Conservation (phyloP, 495 filamentous ascomycete species). For the Delitschia confertaspora region DNA sequence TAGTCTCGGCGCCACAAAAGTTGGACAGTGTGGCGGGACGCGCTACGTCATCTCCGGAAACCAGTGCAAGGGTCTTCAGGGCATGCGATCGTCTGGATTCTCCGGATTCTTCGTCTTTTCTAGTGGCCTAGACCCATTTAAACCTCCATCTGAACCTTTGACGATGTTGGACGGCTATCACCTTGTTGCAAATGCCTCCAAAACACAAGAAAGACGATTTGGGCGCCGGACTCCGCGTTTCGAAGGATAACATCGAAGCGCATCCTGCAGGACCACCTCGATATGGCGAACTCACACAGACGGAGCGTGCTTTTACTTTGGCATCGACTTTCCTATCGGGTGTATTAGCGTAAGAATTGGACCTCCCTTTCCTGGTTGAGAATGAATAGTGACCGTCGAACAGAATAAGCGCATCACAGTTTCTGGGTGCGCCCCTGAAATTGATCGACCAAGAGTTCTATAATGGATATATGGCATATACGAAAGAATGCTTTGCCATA, state of each 20-base stretch:
- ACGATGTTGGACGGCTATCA: neutral
- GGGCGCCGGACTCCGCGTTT: slow-evolving; percentile 31
- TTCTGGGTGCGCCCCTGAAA: slow-evolving; percentile 37
- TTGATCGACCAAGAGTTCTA: slow-evolving; percentile 36
- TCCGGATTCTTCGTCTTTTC: no score
- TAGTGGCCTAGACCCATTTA: neutral
- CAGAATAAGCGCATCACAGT: slow-evolving; percentile 36
- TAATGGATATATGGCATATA: slow-evolving; percentile 38
- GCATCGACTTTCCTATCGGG: slow-evolving; percentile 37
- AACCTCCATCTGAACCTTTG: neutral
- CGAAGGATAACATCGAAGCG: slow-evolving; percentile 28
- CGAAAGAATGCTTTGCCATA: slow-evolving; percentile 39
- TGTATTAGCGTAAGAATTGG: slow-evolving; percentile 29
- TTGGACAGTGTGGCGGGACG: neutral
- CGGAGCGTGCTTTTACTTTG: slow-evolving; percentile 35
- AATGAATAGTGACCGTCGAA: neutral
- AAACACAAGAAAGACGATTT: slow-evolving; percentile 19
- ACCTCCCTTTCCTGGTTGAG: neutral
- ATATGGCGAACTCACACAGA: slow-evolving; percentile 34
- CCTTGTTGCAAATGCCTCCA: slow-evolving; percentile 7
- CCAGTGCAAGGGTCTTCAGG: neutral
- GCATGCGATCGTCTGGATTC: neutral
- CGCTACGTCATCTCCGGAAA: slow-evolving; percentile 2
- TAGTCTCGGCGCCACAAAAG: slow-evolving; percentile 1
- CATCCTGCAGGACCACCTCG: slow-evolving; percentile 34